Conservation (phyloP, 2,329 filamentous ascomycete species). For the Ustulina deusta region DNA sequence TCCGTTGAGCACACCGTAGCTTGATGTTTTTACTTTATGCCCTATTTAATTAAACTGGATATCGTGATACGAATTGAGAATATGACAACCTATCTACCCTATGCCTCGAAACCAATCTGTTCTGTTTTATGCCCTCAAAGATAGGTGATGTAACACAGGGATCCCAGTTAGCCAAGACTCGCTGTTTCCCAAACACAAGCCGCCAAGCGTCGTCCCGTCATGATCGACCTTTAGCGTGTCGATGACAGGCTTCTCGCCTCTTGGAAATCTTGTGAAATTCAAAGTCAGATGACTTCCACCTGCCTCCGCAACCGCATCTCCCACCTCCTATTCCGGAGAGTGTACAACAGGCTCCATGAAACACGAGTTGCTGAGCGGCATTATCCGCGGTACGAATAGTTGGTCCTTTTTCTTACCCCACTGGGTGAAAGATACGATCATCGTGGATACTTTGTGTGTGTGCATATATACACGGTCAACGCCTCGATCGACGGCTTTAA, state of each 20-base stretch:
- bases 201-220: conserved; percentile 27
- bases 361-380: conserved; percentile 1
- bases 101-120: background rate
- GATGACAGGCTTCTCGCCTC: conserved; percentile 10
- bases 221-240: conserved; percentile 22
- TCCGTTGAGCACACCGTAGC: background rate
- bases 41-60: background rate
- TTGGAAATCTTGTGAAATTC: conserved; percentile 4
- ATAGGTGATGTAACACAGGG: background rate
- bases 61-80: background rate
- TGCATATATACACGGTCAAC: background rate
- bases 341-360: background rate
- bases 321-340: background rate
- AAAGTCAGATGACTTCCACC: conserved; percentile 5
- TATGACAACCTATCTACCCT: background rate
- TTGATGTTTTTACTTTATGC: background rate
- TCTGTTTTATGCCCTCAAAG: background rate
- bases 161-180: conserved; percentile 20
- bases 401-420: conserved; percentile 1
- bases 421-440: background rate
- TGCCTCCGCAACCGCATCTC: background rate
- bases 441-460: background rate
- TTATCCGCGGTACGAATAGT: conserved; percentile 4
- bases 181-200: background rate
- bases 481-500: background rate